Conservation (phyloP, 2,329 filamentous ascomycete species). For the Ceratocystiopsis minuta region DNA sequence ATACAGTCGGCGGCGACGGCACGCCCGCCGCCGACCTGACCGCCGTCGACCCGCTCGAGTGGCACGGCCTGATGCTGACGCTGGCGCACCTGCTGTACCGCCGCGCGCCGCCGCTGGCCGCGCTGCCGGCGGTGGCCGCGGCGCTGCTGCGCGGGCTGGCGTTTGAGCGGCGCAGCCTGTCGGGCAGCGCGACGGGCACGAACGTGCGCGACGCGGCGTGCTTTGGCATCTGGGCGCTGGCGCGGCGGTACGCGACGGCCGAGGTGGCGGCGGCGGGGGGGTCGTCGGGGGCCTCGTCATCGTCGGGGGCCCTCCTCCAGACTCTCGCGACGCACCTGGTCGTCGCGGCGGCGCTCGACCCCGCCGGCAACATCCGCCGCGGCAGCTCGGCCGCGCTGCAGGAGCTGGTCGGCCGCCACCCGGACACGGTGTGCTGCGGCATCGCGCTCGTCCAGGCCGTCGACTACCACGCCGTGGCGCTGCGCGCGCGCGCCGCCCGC, state of each 20-base stretch:
- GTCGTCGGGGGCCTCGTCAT: too few relatives aligned
- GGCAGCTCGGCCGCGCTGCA: conserved; percentile 87
- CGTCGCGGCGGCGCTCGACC: conserved; percentile 66
- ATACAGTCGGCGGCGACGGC: conserved; percentile 14
- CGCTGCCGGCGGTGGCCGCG: conserved; percentile 57
- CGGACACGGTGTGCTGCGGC: conserved; percentile 63
- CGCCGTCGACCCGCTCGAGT: conserved; percentile 63
- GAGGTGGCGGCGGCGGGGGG: conserved; percentile 47
- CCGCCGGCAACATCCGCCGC: conserved; percentile 80
- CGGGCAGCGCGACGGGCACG: conserved; percentile 68
- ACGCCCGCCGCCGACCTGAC: conserved; percentile 37
- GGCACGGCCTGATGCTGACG: conserved; percentile 85
- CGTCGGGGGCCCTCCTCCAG: conserved; percentile 38
- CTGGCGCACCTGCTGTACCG: conserved; percentile 75
- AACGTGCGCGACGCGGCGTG: conserved; percentile 91
- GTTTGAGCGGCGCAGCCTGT: conserved; percentile 76
- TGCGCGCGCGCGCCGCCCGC: conserved; percentile 65
- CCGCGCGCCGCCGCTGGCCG: conserved; percentile 53
- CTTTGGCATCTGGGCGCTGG: conserved; percentile 88
- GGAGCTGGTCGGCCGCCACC: conserved; percentile 83
- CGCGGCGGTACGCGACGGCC: conserved; percentile 64
- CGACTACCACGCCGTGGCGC: conserved; percentile 82
- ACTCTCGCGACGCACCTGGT: conserved; percentile 67
- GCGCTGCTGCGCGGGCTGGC: conserved; percentile 62
- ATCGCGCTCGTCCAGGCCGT: conserved; percentile 77